These are phyloP conservation scores for Mentha longifolia DNA, from an alignment of 257 asterid species.

Conservation along the genomic window DNA sequence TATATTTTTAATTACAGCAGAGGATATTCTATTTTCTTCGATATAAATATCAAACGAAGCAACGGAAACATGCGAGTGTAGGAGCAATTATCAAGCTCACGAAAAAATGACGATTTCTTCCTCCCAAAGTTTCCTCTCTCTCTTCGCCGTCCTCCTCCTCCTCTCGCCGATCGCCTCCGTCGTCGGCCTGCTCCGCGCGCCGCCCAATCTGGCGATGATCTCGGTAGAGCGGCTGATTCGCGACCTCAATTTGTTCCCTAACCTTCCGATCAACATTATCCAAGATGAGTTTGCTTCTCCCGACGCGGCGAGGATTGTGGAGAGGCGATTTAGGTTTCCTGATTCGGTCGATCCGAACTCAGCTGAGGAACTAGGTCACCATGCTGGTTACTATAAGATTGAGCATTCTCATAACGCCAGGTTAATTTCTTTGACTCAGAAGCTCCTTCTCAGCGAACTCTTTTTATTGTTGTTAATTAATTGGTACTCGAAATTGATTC, in stretches of 20 bases:
- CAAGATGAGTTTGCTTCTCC: slow-evolving; percentile 32
- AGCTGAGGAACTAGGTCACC: slow-evolving; percentile 71
- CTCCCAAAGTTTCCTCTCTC: slow-evolving; percentile 32
- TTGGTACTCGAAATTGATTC: neutral
- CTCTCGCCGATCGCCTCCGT: slow-evolving; percentile 41
- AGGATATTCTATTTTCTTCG: neutral
- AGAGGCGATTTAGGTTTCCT: slow-evolving; percentile 72
- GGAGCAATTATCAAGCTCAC: slow-evolving; percentile 19
- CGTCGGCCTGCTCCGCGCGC: slow-evolving; percentile 57
- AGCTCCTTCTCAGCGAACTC: neutral
- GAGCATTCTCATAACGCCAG: slow-evolving; percentile 82
- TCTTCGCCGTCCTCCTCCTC: slow-evolving; percentile 36
- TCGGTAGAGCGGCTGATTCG: slow-evolving; percentile 68
- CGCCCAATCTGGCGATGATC: slow-evolving; percentile 42
- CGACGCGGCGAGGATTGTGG: slow-evolving; percentile 52
- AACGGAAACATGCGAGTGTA: neutral
- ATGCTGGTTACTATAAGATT: slow-evolving; percentile 90
- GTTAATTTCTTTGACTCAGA: slow-evolving; percentile 37
- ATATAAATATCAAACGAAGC: slow-evolving; percentile 19
- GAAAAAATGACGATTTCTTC: slow-evolving; percentile 49
- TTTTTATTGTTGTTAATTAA: neutral
- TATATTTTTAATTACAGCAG: neutral
- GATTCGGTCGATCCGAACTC: slow-evolving; percentile 56
- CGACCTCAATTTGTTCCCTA: slow-evolving; percentile 77
- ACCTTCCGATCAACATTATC: slow-evolving; percentile 55